Base-by-base conservation (phyloP, 768 basidiomycete species). In the Boletus reticulatus region DNA sequence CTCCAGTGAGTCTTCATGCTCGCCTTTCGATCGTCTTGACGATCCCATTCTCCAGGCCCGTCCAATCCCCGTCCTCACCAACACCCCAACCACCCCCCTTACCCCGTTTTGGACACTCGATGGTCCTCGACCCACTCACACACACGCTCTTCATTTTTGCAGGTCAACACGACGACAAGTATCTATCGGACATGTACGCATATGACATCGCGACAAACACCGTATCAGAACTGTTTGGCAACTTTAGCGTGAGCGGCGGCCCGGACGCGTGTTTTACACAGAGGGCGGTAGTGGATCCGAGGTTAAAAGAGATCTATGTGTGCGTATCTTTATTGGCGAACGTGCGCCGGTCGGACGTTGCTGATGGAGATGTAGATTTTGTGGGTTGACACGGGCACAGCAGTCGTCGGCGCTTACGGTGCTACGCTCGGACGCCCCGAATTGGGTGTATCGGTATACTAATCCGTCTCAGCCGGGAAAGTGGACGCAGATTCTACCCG, bases 21-120 rank as follows among this genome's bases (percentile, higher is more conserved):
- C 34, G 9, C 4, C 19, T 39, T 39, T 39, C n/a, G 8, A 19
- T 39, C n/a, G 4, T 19, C 14, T 39, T n/a, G 8, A 9, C 19
- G 4, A n/a, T 10, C 42, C 39, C n/a, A 24, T 34, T 22, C 4
- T 55, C 13, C 32, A 71, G 69, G 43, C 71, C 67, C 20, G 60
- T 61, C 20, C 65, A 59, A 50, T 58, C 58, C 1, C 24, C 47
- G 2, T 44, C 55, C 16, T 32, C 62, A 0, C 36, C 59, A 11
- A 49, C 69, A 4, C 69, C 74, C 0, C 77, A 78, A 48, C 69
- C 73, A 1, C 57, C 73, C 20, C 82, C 89, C 20, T 78, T 85
- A 2, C 74, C 83, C 11, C 85, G 88, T 19, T 88, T 77, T 55
- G 88, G 89, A 0, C 90, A 92, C 70, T 89, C 89, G 4, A 92